Evolutionary conservation across 2,329 filamentous ascomycete species (phyloP), one percentile per base, ranked within the genome.

Genomic region (Hirsutella thompsonii): DNA sequence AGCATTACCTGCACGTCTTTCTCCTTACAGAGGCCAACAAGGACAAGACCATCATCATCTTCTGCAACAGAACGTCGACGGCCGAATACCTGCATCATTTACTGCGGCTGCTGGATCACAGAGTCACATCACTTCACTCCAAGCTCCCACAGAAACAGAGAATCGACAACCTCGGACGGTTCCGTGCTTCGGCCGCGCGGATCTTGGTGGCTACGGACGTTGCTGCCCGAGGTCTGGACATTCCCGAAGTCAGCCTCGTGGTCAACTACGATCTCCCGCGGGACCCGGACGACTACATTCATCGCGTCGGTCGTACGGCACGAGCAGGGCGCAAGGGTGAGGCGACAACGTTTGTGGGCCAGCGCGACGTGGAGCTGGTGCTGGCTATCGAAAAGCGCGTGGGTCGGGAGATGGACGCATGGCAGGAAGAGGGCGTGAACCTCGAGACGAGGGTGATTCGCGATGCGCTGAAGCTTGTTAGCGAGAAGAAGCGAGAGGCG

Each of bases 211-310:
- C 92, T 1, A 98, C 92, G 0, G 92, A 98, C 57, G 89, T 98
- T 13, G 92, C 92, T 1, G 85, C 88, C 18, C 77, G 92, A 59
- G 92, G 92, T 70, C 75, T 98, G 4, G 92, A 98, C 64, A 95
- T 98, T 46, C 90, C 90, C 1, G 84, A 88, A 50, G 90, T 96
- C 6, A 81, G 76, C 41, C 64, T 96, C 14, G 92, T 98, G 2
- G 68, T 98, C 55, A 96, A 98, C 63, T 98, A 89, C 62, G 92
- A 98, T 57, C 78, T 98, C 1, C 92, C 92, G 0, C 79, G 90
- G n/a, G 87, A 95, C 56, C 87, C 90, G 3, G 89, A 95, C 58
- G 90, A 95, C 62, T 98, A 98, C 60, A 92, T 98, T 49, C 92
- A 98, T 66, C 79, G 92, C 11, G 90, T 95, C 39, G 92, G 92